Evolutionary conservation across 345 rosid species (phyloP).

Genomic region (Rubroshorea leprosula): DNA sequence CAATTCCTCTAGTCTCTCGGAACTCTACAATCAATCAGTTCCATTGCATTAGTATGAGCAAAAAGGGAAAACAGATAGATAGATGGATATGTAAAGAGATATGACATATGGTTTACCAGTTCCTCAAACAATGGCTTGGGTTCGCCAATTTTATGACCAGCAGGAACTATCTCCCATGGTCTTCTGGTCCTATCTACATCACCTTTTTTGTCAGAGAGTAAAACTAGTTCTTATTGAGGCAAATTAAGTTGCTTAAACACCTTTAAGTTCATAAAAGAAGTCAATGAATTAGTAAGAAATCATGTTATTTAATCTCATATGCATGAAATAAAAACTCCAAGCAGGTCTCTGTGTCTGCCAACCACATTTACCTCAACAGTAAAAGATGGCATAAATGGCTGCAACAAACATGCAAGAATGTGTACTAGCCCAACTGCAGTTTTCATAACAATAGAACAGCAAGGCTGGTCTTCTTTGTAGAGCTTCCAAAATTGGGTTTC

Average conservation of each 20-base stretch:
- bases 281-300: conserved; percentile 1
- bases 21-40: no score
- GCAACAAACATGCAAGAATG: conserved; percentile 73
- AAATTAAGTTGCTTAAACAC: conserved; percentile 85
- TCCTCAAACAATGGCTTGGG: conserved; percentile 49
- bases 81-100: no score
- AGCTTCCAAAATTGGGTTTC: conserved; percentile 87
- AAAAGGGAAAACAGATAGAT: no score
- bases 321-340: background rate
- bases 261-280: conserved; percentile 32
- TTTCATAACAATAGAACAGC: conserved; percentile 77
- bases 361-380: conserved; percentile 61
- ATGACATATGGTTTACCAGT: no score
- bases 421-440: conserved; percentile 77
- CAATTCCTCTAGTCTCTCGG: no score
- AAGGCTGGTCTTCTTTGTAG: conserved; percentile 64
- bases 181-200: conserved; percentile 52
- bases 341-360: background rate
- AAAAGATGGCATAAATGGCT: conserved; percentile 98
- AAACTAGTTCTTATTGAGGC: conserved; percentile 40
- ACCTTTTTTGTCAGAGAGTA: conserved; percentile 62
- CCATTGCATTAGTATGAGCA: no score
- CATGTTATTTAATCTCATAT: conserved; percentile 4
- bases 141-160: conserved; percentile 51
- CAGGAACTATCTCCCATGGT: conserved; percentile 78